Percentiles rank a stretch among this genome's conserved stretches.
phyloP scores from a whole-genome alignment of 2,329 filamentous ascomycete genomes.

The Lecanoromycetidae sp. region DNA sequence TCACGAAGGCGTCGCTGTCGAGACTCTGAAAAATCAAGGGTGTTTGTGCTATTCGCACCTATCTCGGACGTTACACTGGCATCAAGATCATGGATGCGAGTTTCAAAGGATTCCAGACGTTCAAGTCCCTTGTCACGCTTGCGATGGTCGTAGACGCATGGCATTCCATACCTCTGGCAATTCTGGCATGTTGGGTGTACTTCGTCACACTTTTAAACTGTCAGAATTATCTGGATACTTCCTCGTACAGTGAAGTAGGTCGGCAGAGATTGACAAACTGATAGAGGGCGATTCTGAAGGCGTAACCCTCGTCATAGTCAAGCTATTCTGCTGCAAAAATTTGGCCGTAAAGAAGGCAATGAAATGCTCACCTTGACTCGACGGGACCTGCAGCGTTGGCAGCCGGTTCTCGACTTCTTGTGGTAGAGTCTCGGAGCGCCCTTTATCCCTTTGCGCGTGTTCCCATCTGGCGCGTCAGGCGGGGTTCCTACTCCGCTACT shows the following conservation, averaged over 20 bases:
- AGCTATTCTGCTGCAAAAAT: not conserved
- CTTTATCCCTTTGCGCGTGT: not conserved
- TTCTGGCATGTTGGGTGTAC: constrained; percentile 15
- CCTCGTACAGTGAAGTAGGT: not conserved
- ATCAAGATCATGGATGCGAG: no score
- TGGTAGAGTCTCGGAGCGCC: constrained; percentile 3
- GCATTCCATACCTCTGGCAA: constrained; percentile 13
- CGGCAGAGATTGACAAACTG: not conserved
- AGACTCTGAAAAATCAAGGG: constrained; percentile 4
- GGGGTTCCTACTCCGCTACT: no score
- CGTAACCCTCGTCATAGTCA: no score
- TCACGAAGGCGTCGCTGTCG: constrained; percentile 15
- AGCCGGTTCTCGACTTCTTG: constrained; percentile 13
- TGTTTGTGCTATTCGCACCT: not conserved
- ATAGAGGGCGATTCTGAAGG: no score
- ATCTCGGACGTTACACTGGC: not conserved
- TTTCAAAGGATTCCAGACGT: not conserved
- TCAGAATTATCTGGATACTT: not conserved
- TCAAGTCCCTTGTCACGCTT: not conserved
- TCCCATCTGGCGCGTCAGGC: no score
- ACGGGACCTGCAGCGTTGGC: constrained; percentile 17
- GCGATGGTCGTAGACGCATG: constrained; percentile 15
- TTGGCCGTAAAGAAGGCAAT: not conserved
- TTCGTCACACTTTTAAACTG: constrained; percentile 14
- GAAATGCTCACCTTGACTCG: constrained; percentile 16